These are phyloP conservation scores for Penicillium polonicum DNA, from an alignment of 2,329 filamentous ascomycete species.

Conservation along the genomic window DNA sequence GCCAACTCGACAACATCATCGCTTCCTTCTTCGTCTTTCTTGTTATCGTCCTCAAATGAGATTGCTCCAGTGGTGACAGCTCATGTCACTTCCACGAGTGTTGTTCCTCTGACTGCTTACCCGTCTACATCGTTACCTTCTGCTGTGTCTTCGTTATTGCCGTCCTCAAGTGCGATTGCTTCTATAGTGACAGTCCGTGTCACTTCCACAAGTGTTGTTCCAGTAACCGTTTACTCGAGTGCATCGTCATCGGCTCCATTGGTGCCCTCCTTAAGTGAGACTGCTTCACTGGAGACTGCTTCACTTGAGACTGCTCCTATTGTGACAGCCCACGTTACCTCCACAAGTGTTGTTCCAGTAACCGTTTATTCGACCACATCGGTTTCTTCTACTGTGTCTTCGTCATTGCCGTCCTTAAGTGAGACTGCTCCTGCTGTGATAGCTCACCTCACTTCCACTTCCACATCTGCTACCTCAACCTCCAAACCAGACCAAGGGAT, in stretches of 20 bases:
- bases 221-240: background rate
- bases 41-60: background rate
- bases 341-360: background rate
- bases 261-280: background rate
- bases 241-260: background rate
- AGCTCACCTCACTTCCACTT: background rate
- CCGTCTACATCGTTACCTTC: background rate
- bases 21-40: background rate
- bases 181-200: background rate
- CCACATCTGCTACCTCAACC: background rate
- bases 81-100: constrained; percentile 1
- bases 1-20: background rate
- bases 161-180: background rate
- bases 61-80: background rate
- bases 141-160: background rate
- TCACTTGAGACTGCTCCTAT: background rate
- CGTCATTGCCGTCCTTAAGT: background rate
- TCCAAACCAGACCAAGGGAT: background rate
- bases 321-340: background rate
- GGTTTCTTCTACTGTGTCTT: background rate
- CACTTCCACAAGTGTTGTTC: constrained; percentile 1
- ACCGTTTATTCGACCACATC: background rate
- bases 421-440: background rate
- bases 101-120: background rate
- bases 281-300: background rate